Evolutionary conservation across 2,329 filamentous ascomycete genomes (phyloP).

Genomic region (Sclerotinia sclerotiorum): DNA sequence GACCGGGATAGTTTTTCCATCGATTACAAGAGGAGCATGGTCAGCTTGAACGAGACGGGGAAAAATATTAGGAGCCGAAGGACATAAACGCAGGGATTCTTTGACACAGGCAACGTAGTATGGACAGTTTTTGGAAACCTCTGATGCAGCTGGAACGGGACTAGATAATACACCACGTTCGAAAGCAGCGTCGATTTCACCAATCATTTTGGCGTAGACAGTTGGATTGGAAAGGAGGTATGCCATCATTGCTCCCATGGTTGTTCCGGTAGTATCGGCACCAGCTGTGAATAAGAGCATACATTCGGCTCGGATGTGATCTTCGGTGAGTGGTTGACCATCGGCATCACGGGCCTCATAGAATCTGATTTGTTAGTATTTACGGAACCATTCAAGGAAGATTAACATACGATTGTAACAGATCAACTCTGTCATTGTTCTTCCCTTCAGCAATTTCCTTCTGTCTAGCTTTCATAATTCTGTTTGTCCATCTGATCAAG

Average conservation of each 20-base stretch:
- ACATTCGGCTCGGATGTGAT: conserved; percentile 18
- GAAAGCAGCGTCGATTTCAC: conserved; percentile 12
- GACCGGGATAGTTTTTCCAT: conserved; percentile 17
- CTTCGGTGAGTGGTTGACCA: conserved; percentile 5
- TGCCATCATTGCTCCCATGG: conserved; percentile 18
- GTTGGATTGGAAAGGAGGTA: conserved; percentile 11
- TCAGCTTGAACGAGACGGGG: conserved; percentile 15
- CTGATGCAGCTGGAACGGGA: neutral
- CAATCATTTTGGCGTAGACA: conserved; percentile 14
- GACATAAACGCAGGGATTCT: conserved; percentile 15
- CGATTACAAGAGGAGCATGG: conserved; percentile 11
- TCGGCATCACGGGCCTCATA: conserved; percentile 14
- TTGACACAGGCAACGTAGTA: conserved; percentile 24
- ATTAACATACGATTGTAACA: conserved; percentile 50
- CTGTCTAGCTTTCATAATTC: conserved; percentile 50
- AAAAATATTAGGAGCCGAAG: conserved; percentile 20
- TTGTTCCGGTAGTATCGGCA: conserved; percentile 19
- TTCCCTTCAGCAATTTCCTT: conserved; percentile 50
- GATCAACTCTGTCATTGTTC: conserved; percentile 48
- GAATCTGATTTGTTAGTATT: conserved; percentile 8
- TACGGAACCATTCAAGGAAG: neutral
- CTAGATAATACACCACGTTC: conserved; percentile 7
- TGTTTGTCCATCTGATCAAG: conserved; percentile 58
- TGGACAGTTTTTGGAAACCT: conserved; percentile 13
- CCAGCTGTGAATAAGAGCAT: conserved; percentile 18